Base-by-base conservation (phyloP, 257 asterid species). In the Echites panduratus region DNA sequence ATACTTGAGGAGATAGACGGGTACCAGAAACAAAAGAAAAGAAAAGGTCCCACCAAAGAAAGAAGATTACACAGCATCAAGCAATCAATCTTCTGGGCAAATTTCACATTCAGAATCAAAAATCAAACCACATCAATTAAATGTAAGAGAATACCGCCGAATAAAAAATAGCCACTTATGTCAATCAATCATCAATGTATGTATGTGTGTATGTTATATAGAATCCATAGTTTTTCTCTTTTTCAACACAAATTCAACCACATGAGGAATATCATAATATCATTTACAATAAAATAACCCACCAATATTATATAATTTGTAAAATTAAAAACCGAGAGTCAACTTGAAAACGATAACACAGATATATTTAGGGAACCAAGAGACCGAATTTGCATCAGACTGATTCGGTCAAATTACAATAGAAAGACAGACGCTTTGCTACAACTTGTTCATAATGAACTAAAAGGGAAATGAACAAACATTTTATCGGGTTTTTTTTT, bases 311-410 rank as follows among this genome's bases (percentile, higher is more conserved):
- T 3, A 32, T 32, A 32, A 32, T 32, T 32, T 50, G 69, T 68
- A 61, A 10, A 48, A 68, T 44, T 27, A n/a, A 22, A 8, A 47
- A 27, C 43, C 66, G 74, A 59, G 5, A 48, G 74, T 69, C 65
- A 75, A 68, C 70, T 16, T 10, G 49, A 62, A 63, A 73, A 44
- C 6, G 67, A 76, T 70, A 11, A 26, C 52, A 49, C 45, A 56
- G 50, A 54, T 32, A 35, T 1, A 22, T 48, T 19, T 70, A 58
- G 41, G 16, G 57, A 32, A 3, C 4, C 27, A 53, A 32, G 20
- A 43, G 65, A 54, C 80, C 76, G 63, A 75, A 69, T 59, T 38
- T 27, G 29, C 66, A 75, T 43, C 62, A 71, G 64, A 45, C 38
- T 58, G 70, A 69, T 68, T 68, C 74, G 54, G 74, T 19, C 45